Evolutionary conservation across 129 eudicot species (phyloP).

Genomic region (Artemisia annua): DNA sequence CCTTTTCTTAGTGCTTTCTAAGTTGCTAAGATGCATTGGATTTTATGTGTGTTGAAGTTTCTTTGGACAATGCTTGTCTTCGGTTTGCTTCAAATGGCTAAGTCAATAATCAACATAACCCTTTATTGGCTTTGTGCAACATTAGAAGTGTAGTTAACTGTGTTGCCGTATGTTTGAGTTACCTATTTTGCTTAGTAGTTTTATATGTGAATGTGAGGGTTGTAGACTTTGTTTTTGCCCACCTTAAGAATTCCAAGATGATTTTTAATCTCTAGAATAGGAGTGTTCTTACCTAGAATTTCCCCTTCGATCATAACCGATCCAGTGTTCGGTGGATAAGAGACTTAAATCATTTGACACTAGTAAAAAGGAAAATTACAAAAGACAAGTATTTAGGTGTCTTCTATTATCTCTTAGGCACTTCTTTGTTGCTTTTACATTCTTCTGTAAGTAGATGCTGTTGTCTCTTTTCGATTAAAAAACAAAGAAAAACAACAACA

Average conservation of each 20-base stretch:
- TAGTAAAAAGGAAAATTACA: not conserved
- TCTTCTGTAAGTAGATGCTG: too few relatives aligned
- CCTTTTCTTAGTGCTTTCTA: too few relatives aligned
- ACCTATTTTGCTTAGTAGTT: not conserved
- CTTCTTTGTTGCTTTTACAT: too few relatives aligned
- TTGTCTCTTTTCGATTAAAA: too few relatives aligned
- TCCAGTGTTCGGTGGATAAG: too few relatives aligned
- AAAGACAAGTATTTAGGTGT: not conserved
- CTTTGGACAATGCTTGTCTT: not conserved
- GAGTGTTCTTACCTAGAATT: slow-evolving; percentile 1
- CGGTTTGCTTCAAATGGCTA: too few relatives aligned
- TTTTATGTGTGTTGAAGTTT: not conserved
- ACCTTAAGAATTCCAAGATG: not conserved
- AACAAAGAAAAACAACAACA: too few relatives aligned
- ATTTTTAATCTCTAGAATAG: not conserved
- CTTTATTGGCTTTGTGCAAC: not conserved
- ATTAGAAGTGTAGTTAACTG: not conserved
- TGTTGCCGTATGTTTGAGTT: not conserved
- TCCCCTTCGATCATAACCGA: not conserved
- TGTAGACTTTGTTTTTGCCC: not conserved
- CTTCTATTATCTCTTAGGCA: too few relatives aligned
- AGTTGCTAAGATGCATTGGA: not conserved
- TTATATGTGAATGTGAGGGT: not conserved
- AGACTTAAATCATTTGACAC: too few relatives aligned
- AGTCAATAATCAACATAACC: too few relatives aligned